These are phyloP conservation scores for Arabidopsis lyrata DNA, from an alignment of 441 rosid genomes.

Conservation along the genomic window DNA sequence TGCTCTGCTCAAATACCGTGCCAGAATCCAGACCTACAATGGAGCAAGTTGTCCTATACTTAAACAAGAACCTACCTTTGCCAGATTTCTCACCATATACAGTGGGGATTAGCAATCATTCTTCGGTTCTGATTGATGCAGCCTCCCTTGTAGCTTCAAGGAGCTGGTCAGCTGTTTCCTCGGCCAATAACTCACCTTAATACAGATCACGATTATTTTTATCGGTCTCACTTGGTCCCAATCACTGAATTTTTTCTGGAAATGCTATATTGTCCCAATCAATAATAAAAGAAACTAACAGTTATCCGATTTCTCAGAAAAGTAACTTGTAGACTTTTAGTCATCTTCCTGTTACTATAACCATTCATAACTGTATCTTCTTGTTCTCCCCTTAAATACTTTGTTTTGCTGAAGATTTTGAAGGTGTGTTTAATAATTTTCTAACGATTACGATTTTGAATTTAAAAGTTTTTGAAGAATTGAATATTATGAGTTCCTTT, in stretches of 20 bases:
- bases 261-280: neutral
- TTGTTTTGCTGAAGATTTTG: neutral
- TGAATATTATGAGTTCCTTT: no score
- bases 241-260: neutral
- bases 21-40: conserved; percentile 51
- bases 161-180: conserved; percentile 21
- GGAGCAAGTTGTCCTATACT: conserved; percentile 33
- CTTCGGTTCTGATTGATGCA: conserved; percentile 41
- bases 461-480: no score
- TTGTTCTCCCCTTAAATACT: neutral
- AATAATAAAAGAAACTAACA: neutral
- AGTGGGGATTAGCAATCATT: conserved; percentile 27
- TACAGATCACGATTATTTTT: conserved; percentile 12
- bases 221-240: conserved; percentile 20
- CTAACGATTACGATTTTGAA: no score
- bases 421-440: neutral
- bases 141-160: conserved; percentile 38
- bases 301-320: neutral
- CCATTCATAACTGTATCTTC: conserved; percentile 5
- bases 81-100: conserved; percentile 43
- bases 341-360: neutral
- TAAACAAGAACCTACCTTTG: conserved; percentile 19
- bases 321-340: conserved; percentile 15
- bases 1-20: conserved; percentile 56
- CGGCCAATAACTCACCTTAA: conserved; percentile 9